Evolutionary conservation across 2,329 filamentous ascomycete genomes (phyloP).

Genomic region (Immersiporthe knoxdaviesiana): DNA sequence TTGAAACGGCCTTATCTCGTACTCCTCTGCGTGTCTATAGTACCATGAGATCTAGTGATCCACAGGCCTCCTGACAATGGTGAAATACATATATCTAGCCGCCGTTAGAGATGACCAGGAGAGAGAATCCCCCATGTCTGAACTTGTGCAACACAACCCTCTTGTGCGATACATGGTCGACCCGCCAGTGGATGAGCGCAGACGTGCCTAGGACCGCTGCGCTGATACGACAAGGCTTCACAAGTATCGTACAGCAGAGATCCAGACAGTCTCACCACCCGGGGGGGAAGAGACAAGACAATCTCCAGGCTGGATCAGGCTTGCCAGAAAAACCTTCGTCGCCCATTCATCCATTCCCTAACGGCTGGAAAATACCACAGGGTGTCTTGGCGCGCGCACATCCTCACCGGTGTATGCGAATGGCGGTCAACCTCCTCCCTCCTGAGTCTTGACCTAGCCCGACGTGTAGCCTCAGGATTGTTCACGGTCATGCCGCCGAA

Average conservation of each 20-base stretch:
- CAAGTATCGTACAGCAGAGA: background rate
- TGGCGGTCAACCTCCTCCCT: slow-evolving; percentile 2
- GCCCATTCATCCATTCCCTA: background rate
- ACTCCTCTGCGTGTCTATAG: background rate
- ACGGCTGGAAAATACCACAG: background rate
- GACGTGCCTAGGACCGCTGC: background rate
- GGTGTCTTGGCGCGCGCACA: background rate
- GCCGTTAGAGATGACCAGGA: background rate
- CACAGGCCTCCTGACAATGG: background rate
- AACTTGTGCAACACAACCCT: background rate
- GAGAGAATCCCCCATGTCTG: background rate
- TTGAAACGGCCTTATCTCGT: background rate
- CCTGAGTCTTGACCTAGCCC: background rate
- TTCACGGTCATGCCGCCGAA: background rate
- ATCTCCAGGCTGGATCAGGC: background rate
- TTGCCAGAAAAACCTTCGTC: too few relatives aligned
- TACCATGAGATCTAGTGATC: background rate
- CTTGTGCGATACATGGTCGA: background rate
- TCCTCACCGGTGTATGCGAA: background rate
- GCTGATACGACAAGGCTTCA: background rate
- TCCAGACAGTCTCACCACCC: background rate
- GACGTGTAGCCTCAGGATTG: background rate
- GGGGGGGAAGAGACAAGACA: background rate
- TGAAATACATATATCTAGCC: background rate
- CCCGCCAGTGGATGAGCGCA: background rate